These are phyloP conservation scores for Mycena vitilis DNA, from an alignment of 768 basidiomycete species.

Conservation along the genomic window DNA sequence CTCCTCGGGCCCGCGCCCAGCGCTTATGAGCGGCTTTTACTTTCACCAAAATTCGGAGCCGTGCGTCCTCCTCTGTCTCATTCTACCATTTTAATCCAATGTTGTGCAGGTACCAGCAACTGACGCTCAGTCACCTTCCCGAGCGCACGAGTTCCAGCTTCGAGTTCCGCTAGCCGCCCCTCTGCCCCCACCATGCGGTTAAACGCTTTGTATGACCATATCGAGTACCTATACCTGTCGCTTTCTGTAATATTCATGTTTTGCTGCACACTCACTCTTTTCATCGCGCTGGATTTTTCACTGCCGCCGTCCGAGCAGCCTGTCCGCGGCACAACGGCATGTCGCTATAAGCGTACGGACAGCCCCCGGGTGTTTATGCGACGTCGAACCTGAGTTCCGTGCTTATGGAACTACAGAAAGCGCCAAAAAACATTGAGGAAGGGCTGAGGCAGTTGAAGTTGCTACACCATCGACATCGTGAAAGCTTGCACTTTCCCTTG, in stretches of 20 bases:
- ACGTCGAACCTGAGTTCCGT: too few species aligned
- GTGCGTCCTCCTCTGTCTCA: slow-evolving; percentile 59
- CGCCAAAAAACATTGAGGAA: too few species aligned
- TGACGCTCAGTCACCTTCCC: slow-evolving; percentile 84
- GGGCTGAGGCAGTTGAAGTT: too few species aligned
- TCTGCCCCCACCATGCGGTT: neutral
- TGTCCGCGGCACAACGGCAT: neutral
- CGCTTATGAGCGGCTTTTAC: slow-evolving; percentile 91
- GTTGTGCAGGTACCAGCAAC: slow-evolving; percentile 81
- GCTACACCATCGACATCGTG: too few species aligned
- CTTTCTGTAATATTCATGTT: slow-evolving; percentile 18
- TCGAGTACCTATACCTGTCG: slow-evolving; percentile 18
- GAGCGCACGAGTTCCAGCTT: slow-evolving; percentile 81
- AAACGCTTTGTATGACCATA: slow-evolving; percentile 32
- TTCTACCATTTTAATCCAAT: slow-evolving; percentile 20
- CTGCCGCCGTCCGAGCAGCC: neutral
- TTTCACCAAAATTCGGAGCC: slow-evolving; percentile 94
- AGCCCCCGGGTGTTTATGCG: too few species aligned
- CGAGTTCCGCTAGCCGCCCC: slow-evolving; percentile 76
- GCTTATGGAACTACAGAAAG: too few species aligned
- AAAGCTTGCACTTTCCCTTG: too few species aligned
- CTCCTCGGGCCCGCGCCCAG: slow-evolving; percentile 62
- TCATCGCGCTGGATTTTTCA: neutral
- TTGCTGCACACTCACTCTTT: neutral
- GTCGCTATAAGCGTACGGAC: neutral